Evolutionary conservation across 2,329 filamentous ascomycete species (phyloP), one percentile per base, ranked within the genome.

Genomic region (Colletotrichum theobromicola): DNA sequence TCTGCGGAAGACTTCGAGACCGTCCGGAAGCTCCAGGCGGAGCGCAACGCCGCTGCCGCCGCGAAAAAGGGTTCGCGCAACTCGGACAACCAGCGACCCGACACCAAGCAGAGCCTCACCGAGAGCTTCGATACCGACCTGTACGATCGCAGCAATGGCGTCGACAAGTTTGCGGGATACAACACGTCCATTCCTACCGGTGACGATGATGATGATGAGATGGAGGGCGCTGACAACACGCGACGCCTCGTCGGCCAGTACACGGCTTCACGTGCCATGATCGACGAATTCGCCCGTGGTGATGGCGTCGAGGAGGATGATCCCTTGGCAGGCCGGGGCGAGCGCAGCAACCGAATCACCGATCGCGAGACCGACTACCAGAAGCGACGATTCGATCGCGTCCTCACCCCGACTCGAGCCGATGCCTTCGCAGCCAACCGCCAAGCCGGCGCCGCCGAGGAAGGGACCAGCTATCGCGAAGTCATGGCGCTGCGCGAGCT

Each of bases 281-380:
- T 99, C 82, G 95, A 98, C 82, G 97, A 99, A 85, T 98, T 98
- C 85, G 93, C 96, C 28, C 92, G 91, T 68, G 96, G 96, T 70
- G 89, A 90, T 76, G 96, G 94, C 57, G 95, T 96, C 30, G 96
- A 98, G 82, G 96, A 98, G 85, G 95, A 96, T 74, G 97, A 99
- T 80, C 93, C 96, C 8, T 88, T 99, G 76, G 90, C 95, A 65
- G 94, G 94, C 58, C 92, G 93, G 78, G 90, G 91, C 78, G 97
- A 98, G 87, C 94, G 96, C 85, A 94, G 95, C 83, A 95, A 94
- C 72, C 93, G 96, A 79, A 98, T 99, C 81, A 89, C 93, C 75
- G 96, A 97, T 82, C 94, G 97, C 80, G 96, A 98, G 87, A 97
- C 95, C 77, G 96, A 98, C 82, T 99, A 99, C 83, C 97, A 99